Evolutionary conservation across 1,139 yeast species (phyloP).

Genomic region (Pichia sp.): DNA sequence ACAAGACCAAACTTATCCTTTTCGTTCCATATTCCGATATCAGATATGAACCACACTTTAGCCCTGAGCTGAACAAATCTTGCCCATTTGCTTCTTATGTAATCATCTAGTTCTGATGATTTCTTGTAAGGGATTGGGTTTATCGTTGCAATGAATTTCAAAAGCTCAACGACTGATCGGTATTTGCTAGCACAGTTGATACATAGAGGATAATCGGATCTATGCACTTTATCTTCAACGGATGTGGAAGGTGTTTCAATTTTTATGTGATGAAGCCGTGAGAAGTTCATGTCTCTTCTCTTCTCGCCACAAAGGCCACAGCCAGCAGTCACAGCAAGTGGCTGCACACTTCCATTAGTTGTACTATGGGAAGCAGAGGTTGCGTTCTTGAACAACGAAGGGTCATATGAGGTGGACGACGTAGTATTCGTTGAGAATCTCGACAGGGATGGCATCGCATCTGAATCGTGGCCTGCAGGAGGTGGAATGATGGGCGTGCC

Average conservation of each 20-base stretch:
- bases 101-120: slow-evolving; percentile 11
- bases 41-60: slow-evolving; percentile 69
- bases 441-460: slow-evolving; percentile 5
- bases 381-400: slow-evolving; percentile 7
- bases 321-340: slow-evolving; percentile 66
- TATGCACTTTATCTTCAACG: slow-evolving; percentile 23
- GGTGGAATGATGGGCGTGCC: slow-evolving; percentile 4
- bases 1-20: slow-evolving; percentile 22
- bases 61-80: slow-evolving; percentile 50
- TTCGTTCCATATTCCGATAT: slow-evolving; percentile 58
- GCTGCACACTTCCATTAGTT: slow-evolving; percentile 27
- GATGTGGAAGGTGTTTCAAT: slow-evolving; percentile 16
- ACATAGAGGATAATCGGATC: slow-evolving; percentile 62
- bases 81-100: slow-evolving; percentile 43
- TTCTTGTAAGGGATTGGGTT: slow-evolving; percentile 8
- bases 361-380: slow-evolving; percentile 10
- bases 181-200: slow-evolving; percentile 74
- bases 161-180: slow-evolving; percentile 80
- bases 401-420: slow-evolving; percentile 8
- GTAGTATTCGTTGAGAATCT: slow-evolving; percentile 6
- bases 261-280: slow-evolving; percentile 66
- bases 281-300: slow-evolving; percentile 62
- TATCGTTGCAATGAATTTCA: slow-evolving; percentile 55
- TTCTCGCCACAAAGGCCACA: slow-evolving; percentile 82
- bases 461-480: slow-evolving; percentile 4